Base-by-base conservation (phyloP, 768 basidiomycete species). In the Pulveroboletus frians region DNA sequence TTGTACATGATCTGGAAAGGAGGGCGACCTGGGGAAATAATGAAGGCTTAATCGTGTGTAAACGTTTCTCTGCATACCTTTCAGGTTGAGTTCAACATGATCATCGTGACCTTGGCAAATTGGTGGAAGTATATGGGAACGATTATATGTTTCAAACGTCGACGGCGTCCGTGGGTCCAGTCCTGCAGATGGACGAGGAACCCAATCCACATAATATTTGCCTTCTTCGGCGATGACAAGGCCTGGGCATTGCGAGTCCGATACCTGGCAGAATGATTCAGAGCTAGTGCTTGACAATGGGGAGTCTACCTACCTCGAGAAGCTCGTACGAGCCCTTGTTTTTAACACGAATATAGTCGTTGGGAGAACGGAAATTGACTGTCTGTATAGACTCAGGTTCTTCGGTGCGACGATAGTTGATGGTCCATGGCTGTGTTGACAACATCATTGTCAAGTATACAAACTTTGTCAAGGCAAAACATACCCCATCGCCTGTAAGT, bases 1-100 rank as follows among this genome's bases (percentile, higher is more conserved):
- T 90, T 88, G 67, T 94, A 96, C 77, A 80, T 85, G 53, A 95
- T 83, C 63, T 95, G 85, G 78, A 94, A 97, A 0, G 93, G 93
- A n/a, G 91, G 84, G 18, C 84, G 82, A 43, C 93, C 93, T 88
- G 58, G 29, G 11, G 14, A 9, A 29, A 41, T 21, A 13, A 42
- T 52, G 30, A 26, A 37, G 44, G 20, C 35, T 15, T 35, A 26
- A 40, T 26, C 2, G 32, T n/a, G 38, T 9, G 1, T n/a, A 23
- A 27, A 46, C 3, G 9, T 39, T 26, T 31, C 35, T 37, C 14
- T 17, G 60, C 73, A 31, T 47, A 85, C 91, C 91, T 46, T 76
- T 78, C 39, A 97, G 71, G 17, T 86, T 83, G n/a, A 97, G 73
- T 53, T 92, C 89, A 43, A 92, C 87, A 59, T 91, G 81, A 51